phyloP scores from a whole-genome alignment of 2,329 filamentous ascomycete species.

The Geosmithia putterillii region DNA sequence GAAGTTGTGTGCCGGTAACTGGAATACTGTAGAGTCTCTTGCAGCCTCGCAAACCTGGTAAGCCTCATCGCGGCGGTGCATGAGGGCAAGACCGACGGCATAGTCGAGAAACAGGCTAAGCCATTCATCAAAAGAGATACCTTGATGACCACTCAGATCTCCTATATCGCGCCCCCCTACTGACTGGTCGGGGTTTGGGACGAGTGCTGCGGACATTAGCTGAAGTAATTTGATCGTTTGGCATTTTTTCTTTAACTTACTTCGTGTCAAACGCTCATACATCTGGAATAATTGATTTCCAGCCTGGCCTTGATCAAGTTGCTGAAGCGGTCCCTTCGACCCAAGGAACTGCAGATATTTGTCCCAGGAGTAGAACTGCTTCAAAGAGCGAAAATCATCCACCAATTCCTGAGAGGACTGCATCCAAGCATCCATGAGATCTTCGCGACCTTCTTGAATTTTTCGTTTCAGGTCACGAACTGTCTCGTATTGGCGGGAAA shows the following conservation, averaged over 20 bases:
- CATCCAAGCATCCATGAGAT: constrained; percentile 43
- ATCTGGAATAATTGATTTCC: constrained; percentile 37
- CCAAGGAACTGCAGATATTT: constrained; percentile 49
- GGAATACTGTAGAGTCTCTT: constrained; percentile 71
- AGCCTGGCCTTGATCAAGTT: constrained; percentile 12
- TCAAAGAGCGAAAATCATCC: constrained; percentile 51
- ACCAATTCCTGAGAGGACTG: constrained; percentile 44
- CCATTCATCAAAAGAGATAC: constrained; percentile 75
- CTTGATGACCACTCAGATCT: constrained; percentile 46
- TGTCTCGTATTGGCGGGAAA: constrained; percentile 27
- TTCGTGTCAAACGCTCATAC: constrained; percentile 41
- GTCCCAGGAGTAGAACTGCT: constrained; percentile 55
- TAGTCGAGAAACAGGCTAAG: constrained; percentile 84
- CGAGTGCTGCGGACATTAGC: constrained; percentile 13
- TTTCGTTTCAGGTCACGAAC: constrained; percentile 28
- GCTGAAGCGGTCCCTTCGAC: constrained; percentile 7
- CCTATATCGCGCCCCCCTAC: constrained; percentile 12
- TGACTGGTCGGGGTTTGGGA: constrained; percentile 13
- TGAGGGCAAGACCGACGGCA: constrained; percentile 60
- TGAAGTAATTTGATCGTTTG: not conserved
- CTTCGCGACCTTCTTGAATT: constrained; percentile 26
- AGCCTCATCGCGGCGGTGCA: constrained; percentile 55
- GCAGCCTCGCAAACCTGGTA: constrained; percentile 74
- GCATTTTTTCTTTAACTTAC: constrained; percentile 21
- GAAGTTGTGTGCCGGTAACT: constrained; percentile 55